Evolutionary conservation across 1,284 basidiomycete genomes (phyloP).

Genomic region (Malassezia caprae): DNA sequence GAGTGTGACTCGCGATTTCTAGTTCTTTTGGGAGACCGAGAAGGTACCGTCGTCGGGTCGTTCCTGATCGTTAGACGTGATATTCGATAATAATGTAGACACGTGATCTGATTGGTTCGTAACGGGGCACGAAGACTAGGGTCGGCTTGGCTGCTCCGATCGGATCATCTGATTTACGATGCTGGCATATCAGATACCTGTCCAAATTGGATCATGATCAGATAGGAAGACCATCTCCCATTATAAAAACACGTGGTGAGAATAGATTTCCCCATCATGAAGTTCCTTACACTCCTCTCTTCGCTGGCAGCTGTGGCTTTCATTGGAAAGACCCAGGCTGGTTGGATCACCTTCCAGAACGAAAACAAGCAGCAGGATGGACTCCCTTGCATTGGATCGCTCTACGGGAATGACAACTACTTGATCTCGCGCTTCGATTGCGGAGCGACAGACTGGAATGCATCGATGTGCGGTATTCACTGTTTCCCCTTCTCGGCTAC

Average conservation of each 20-base stretch:
- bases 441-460: conserved; percentile 12
- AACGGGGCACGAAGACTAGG: background rate
- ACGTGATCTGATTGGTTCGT: background rate
- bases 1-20: background rate
- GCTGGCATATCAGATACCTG: conserved; percentile 1
- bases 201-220: conserved; percentile 6
- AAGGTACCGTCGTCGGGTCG: background rate
- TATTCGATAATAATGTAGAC: no score
- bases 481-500: conserved; percentile 14
- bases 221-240: background rate
- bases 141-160: background rate
- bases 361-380: conserved; percentile 8
- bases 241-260: background rate
- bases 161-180: background rate
- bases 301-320: background rate
- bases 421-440: conserved; percentile 15
- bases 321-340: background rate
- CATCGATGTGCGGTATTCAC: conserved; percentile 13
- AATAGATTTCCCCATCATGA: background rate
- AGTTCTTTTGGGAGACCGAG: background rate
- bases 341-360: conserved; percentile 16
- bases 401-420: conserved; percentile 16
- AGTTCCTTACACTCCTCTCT: background rate
- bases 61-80: no score
- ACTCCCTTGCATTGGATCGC: conserved; percentile 5